Evolutionary conservation across 352 stramenopile genomes (phyloP).

Genomic region (Pythium sp.): DNA sequence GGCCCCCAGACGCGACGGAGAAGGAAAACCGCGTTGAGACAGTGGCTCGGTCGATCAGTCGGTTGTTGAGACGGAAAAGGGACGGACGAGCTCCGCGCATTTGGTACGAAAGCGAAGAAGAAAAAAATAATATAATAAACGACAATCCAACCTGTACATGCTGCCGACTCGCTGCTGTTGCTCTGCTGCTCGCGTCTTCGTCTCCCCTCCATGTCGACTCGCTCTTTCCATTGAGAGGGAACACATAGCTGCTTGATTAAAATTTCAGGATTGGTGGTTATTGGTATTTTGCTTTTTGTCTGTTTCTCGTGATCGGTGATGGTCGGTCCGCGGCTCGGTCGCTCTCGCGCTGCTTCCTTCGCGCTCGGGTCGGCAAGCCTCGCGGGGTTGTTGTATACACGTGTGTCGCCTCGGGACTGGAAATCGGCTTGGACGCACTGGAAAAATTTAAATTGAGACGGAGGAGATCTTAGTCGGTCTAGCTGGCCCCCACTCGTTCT

Average conservation of each 20-base stretch:
- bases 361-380: conserved; percentile 10
- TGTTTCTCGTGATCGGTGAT: conserved; percentile 7
- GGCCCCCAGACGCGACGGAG: not conserved
- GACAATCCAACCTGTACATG: conserved; percentile 3
- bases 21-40: not conserved
- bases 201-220: conserved; percentile 14
- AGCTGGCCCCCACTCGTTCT: conserved; percentile 84
- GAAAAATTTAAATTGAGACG: conserved; percentile 66
- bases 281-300: conserved; percentile 13
- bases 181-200: not conserved
- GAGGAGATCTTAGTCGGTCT: conserved; percentile 82
- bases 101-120: not conserved
- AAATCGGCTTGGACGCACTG: conserved; percentile 5
- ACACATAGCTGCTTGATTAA: conserved; percentile 15
- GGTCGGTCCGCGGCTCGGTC: not conserved
- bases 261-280: conserved; percentile 7
- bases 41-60: not conserved
- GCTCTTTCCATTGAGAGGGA: conserved; percentile 24
- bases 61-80: not conserved
- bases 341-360: conserved; percentile 7
- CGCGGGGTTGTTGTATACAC: conserved; percentile 11
- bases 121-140: conserved; percentile 15
- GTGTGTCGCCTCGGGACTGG: not conserved
- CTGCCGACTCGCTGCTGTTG: conserved; percentile 2
- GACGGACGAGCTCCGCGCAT: not conserved